phyloP scores from a whole-genome alignment of 148 eudicot species.

The Chenopodium suecicum region DNA sequence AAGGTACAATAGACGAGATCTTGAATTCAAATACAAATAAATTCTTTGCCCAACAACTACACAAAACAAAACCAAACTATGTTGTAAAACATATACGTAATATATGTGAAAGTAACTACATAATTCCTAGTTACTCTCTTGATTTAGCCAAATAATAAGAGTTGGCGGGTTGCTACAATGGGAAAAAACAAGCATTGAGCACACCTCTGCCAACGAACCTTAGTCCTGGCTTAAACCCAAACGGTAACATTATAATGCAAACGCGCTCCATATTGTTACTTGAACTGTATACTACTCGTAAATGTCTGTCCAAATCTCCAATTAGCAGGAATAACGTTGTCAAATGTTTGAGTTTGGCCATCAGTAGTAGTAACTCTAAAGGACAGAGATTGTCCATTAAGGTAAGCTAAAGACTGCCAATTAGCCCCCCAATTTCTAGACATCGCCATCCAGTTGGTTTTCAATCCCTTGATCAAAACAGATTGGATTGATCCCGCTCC shows the following conservation, averaged over 20 bases:
- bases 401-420: constrained; percentile 73
- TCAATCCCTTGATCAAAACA: constrained; percentile 67
- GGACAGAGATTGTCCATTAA: constrained; percentile 71
- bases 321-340: constrained; percentile 51
- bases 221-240: not conserved
- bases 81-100: no score
- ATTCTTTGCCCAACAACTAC: no score
- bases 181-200: constrained; percentile 30
- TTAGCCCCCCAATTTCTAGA: constrained; percentile 93
- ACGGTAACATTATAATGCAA: not conserved
- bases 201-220: constrained; percentile 42
- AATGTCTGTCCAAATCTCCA: constrained; percentile 81
- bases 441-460: constrained; percentile 64
- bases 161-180: constrained; percentile 46
- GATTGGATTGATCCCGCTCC: constrained; percentile 72
- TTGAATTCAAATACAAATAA: no score
- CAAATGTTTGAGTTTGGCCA: constrained; percentile 45
- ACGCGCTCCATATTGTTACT: not conserved
- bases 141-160: no score
- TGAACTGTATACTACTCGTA: constrained; percentile 49
- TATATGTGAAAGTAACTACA: no score
- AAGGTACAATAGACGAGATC: no score
- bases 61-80: no score
- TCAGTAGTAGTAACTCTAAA: constrained; percentile 66
- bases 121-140: no score